Evolutionary conservation across 352 stramenopile genomes (phyloP), one percentile per base, ranked within the genome.

Genomic region (Phytophthora vignae): DNA sequence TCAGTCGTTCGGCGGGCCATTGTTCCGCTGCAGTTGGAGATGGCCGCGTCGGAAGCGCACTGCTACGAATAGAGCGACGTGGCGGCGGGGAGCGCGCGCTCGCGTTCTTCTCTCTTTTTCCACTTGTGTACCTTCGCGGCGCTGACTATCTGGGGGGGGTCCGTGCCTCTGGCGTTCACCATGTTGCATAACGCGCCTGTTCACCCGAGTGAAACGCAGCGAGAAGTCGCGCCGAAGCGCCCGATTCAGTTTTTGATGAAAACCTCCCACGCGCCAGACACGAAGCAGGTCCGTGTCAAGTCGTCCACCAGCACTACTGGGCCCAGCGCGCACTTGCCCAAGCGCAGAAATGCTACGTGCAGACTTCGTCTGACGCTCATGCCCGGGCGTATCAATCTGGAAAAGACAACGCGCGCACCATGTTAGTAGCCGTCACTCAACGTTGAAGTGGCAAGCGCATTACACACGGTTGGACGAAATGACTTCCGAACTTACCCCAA

Each of bases 341-440:
- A 64, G 2, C 75, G 74, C 15, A 92, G 56, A 69, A 89, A 88
- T 31, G 77, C 80, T 57, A 90, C 55, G 56, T 86, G 85, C 50
- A 92, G 64, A 60, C 83, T 92, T 72, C 86, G 85, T 64, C 81
- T 78, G 55, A 91, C 77, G 22, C 76, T 90, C 69, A 86, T 85
- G 21, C 82, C 79, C 7, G 82, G 77, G 17, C 71, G 64, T 22
- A 90, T 52, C 17, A 86, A 36, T 50, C 79, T 87, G 49, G 25
- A 73, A 36, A 56, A 57, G 27, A 57, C 67, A 56, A 11, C 36
- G 48, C 2, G 4, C 25, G 8, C 38, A 55, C 7, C 38, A 61
- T 36, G 54, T 67, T 61, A 64, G 58, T 66, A 25, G 21, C 27
- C 19, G 27, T 54, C 25, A 56, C 48, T 57, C 25, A 40, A 66